Evolutionary conservation across 2,329 filamentous ascomycete genomes (phyloP).

Genomic region (Ophiostoma australiae): DNA sequence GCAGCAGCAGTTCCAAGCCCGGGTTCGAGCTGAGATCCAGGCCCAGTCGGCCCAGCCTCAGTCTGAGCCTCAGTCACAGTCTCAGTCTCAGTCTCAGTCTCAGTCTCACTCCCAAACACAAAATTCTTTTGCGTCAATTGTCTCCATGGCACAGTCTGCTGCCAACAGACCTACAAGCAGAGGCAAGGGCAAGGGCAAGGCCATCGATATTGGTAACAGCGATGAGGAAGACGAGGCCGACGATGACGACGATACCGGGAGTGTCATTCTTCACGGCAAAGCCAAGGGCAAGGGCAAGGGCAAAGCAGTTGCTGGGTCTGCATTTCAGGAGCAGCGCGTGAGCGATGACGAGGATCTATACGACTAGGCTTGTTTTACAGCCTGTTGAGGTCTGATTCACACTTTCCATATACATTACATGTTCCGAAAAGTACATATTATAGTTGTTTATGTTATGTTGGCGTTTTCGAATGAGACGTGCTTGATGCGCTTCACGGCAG

Average conservation of each 20-base stretch:
- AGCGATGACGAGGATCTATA: slow-evolving; percentile 56
- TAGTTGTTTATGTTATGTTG: background rate
- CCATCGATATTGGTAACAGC: background rate
- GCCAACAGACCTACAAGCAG: background rate
- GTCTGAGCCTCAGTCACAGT: too few species aligned
- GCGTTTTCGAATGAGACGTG: background rate
- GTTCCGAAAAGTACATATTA: background rate
- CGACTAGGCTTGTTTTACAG: slow-evolving; percentile 32
- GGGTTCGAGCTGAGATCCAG: background rate
- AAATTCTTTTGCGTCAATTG: background rate
- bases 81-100: background rate
- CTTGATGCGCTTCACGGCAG: background rate
- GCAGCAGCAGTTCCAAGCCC: slow-evolving; percentile 21
- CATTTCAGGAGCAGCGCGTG: slow-evolving; percentile 49
- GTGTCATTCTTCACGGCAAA: slow-evolving; percentile 34
- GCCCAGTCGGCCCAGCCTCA: background rate
- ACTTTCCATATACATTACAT: background rate
- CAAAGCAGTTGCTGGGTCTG: slow-evolving; percentile 36
- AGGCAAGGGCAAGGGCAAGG: slow-evolving; percentile 9
- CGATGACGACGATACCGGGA: slow-evolving; percentile 33
- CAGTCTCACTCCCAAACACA: background rate
- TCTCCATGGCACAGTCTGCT: background rate
- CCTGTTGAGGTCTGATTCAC: background rate
- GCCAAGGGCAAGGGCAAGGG: slow-evolving; percentile 54
- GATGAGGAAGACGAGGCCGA: slow-evolving; percentile 34